Evolutionary conservation across 768 basidiomycete species (phyloP), one percentile per base, ranked within the genome.

Genomic region (Tricholoma sp.): DNA sequence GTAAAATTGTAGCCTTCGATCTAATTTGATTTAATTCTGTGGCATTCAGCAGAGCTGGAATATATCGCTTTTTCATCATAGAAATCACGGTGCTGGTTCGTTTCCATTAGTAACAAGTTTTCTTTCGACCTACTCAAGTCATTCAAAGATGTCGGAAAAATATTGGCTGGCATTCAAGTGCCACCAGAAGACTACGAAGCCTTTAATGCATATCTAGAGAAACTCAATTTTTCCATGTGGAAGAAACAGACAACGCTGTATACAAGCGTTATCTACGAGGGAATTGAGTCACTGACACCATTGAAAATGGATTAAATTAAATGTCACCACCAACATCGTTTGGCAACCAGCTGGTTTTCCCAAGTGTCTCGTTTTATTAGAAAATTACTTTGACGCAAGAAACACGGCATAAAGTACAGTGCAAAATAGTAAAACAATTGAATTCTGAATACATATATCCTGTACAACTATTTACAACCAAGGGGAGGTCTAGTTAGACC

Each of bases 61-160:
- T 70, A 92, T 99, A 50, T 89, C 94, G 1, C 69, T 99, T 60
- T 99, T 98, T 76, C 97, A 99, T 69, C 98, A 99, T 71, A 82
- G 97, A 54, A 98, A 98, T 68, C 96, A 98, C 57, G 97, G 97
- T 31, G 93, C 89, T 66, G 95, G 95, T 92, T 62, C 57, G 87
- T 77, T 47, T 52, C 31, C 42, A 34, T 34, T 51, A 41, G n/a
- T 52, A 36, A 39, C 24, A n/a, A 44, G 1, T 32, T 31, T 34
- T 52, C 44, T 15, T 32, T 36, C 49, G 32, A 36, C 55, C 44
- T 44, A 55, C 34, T 57, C 44, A 24, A 57, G 50, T 45, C 32
- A 58, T 20, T 52, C 36, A 7, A 60, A 96, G 96, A 98, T 67
- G 75, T 98, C 28, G 94, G 94, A 24, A 96, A 88, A 70, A 90